Base-by-base conservation (phyloP, 805 yeast genomes). In the Zygosaccharomyces kombuchaensis region DNA sequence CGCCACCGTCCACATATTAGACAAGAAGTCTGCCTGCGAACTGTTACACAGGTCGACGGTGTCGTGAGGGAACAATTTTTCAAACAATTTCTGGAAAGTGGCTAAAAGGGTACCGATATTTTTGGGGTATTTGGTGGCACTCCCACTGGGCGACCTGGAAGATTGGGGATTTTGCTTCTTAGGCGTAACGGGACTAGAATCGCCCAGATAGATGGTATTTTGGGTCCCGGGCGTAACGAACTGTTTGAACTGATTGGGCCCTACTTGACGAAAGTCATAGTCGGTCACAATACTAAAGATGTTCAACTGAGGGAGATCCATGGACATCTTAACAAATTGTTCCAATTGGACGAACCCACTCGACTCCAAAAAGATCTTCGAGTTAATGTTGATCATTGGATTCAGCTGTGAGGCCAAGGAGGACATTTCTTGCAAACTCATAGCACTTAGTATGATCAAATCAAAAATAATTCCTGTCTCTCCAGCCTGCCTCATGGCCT, bases 1-100 rank as follows among this genome's bases (percentile, higher is more conserved):
- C 1, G 95, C 90, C 46, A 86, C 73, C 60, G 83, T 81, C 96
- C 96, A 89, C 65, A 88, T 93, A 56, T 82, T 82, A 9, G 82
- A 77, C 64, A 78, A 69, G 56, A 79, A 84, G 51, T 80, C 87
- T 45, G 74, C 21, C 2, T 56, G 48, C 4, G 59, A 52, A 29
- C 48, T 50, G 36, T 53, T 52, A 47, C 64, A 60, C 12, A 57
- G 44, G 66, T 37, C 80, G 70, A 53, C 74, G 70, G 46, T 71
- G 66, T 45, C 66, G 36, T 54, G 48, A 9, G 67, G 65, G 40
- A 65, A 62, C 34, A 63, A 43, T 48, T 63, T 63, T 45, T 54
- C 46, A 30, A 65, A 65, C 35, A 65, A 45, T 36, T 60, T 55
- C 36, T 60, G 60, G 45, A 65, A 65, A 8, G 67, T 63, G 23